These are phyloP conservation scores for Penicillium sp. DNA, from an alignment of 2,329 filamentous ascomycete species.

Conservation along the genomic window DNA sequence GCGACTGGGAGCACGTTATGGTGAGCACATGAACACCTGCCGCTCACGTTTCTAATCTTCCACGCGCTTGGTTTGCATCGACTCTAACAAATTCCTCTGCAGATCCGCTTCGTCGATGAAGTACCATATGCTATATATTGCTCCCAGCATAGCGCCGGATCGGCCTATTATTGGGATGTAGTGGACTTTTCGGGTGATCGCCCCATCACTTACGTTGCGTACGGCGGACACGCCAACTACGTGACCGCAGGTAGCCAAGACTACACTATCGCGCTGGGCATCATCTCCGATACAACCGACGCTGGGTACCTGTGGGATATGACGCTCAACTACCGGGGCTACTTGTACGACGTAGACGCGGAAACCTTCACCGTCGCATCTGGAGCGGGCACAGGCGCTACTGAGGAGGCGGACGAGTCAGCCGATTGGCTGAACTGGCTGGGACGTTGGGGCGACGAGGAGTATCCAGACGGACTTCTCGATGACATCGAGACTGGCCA, in stretches of 20 bases:
- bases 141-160: conserved; percentile 4
- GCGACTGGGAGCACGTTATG: conserved; percentile 6
- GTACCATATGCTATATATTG: conserved; percentile 3
- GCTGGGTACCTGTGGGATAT: conserved; percentile 3
- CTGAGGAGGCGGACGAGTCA: conserved; percentile 1
- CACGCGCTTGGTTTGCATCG: background rate
- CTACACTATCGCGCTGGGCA: conserved; percentile 1
- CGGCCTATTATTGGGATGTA: conserved; percentile 6
- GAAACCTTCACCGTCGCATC: background rate
- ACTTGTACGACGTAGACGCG: background rate
- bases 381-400: conserved; percentile 2
- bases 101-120: conserved; percentile 6
- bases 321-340: conserved; percentile 7
- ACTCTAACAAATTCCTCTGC: background rate
- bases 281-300: conserved; percentile 2
- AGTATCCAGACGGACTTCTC: background rate
- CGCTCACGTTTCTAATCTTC: background rate
- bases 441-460: background rate
- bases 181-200: conserved; percentile 3
- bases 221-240: conserved; percentile 6
- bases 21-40: background rate
- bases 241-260: conserved; percentile 3
- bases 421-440: conserved; percentile 3
- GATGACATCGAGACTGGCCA: conserved; percentile 5
- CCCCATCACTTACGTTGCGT: conserved; percentile 4